These are phyloP conservation scores for Fusarium veterinarium DNA, from an alignment of 2,329 filamentous ascomycete species.

Conservation along the genomic window DNA sequence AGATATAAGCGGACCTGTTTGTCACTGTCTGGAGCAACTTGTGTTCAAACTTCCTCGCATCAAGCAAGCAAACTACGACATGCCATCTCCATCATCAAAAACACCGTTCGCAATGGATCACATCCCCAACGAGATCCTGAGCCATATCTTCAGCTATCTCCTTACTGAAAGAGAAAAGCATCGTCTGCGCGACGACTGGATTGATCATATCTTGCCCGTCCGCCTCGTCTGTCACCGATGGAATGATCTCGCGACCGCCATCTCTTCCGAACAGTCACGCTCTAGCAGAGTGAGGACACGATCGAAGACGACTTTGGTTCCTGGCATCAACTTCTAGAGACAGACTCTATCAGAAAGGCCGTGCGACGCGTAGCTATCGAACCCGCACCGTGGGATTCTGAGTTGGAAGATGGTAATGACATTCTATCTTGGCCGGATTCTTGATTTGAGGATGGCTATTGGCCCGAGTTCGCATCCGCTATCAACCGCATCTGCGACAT, in stretches of 20 bases:
- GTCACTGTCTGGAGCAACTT: neutral
- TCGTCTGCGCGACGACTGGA: fast-evolving
- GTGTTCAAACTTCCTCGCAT: neutral
- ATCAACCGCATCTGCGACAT: neutral
- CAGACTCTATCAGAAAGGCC: fast-evolving
- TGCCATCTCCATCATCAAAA: fast-evolving
- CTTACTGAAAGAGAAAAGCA: neutral
- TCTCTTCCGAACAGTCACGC: neutral
- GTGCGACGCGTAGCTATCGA: constrained; percentile 18
- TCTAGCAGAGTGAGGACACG: neutral
- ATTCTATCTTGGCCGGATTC: neutral
- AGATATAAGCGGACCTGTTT: neutral
- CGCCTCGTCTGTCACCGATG: constrained; percentile 25
- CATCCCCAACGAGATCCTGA: constrained; percentile 9
- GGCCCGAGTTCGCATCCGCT: neutral
- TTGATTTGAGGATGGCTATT: neutral
- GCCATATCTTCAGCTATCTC: neutral
- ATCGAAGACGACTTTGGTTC: fast-evolving
- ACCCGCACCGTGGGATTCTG: neutral
- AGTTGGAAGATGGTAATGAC: neutral
- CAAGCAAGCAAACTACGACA: neutral
- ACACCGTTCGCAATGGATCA: neutral
- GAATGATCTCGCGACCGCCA: constrained; percentile 1
- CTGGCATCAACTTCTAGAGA: neutral
- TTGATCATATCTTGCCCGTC: neutral